Percentiles rank a stretch among this genome's conserved stretches.
Evolutionary conservation across 1,284 basidiomycete genomes (phyloP).

Genomic region (Ceratobasidium sp.): DNA sequence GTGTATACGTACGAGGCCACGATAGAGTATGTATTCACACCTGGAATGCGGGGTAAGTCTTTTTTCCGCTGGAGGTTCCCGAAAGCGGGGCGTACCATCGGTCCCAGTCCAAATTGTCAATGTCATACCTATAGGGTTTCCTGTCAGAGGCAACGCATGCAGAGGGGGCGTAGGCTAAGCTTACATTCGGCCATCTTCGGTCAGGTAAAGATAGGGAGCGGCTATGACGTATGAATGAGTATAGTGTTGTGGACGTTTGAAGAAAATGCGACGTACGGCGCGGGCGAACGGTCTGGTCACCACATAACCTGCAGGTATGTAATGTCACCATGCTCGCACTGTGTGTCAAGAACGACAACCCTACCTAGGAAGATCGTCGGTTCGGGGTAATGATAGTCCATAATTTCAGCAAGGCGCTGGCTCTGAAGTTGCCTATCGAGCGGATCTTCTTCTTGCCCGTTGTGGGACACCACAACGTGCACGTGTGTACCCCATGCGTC

Average conservation of each 20-base stretch:
- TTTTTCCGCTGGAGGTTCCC: neutral
- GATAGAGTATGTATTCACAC: constrained; percentile 90
- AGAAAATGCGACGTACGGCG: constrained; percentile 61
- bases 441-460: constrained; percentile 93
- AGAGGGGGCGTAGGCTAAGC: neutral
- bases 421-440: constrained; percentile 90
- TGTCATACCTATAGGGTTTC: constrained; percentile 59
- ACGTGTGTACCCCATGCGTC: constrained; percentile 84
- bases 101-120: constrained; percentile 73
- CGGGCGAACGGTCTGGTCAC: constrained; percentile 79
- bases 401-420: constrained; percentile 79
- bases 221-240: constrained; percentile 54
- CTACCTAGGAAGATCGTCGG: constrained; percentile 91
- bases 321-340: neutral
- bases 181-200: constrained; percentile 67
- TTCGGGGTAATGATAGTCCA: constrained; percentile 72
- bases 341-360: constrained; percentile 49
- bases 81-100: constrained; percentile 62
- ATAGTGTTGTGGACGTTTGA: neutral
- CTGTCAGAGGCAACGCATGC: neutral
- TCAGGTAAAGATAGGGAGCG: constrained; percentile 84
- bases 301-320: constrained; percentile 49
- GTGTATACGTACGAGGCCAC: constrained; percentile 80
- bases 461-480: constrained; percentile 87
- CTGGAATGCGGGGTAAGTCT: constrained; percentile 51